phyloP scores from a whole-genome alignment of 805 yeast genomes.

The Pichia thaimueangensis region DNA sequence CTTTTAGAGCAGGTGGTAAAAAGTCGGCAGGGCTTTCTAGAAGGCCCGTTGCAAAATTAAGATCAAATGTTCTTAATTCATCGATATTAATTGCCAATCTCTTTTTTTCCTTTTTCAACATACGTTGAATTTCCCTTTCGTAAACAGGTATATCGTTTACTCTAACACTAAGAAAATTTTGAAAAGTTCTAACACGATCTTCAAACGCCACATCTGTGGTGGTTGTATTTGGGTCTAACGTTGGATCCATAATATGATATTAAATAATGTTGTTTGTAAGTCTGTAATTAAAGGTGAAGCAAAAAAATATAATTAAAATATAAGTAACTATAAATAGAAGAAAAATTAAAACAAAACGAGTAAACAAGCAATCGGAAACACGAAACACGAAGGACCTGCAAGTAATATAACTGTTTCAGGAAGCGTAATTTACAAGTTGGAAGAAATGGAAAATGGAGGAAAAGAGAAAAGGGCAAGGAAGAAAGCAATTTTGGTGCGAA shows the following conservation, averaged over 20 bases:
- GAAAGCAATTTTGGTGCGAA: no score
- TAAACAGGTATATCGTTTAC: conserved; percentile 49
- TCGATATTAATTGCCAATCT: conserved; percentile 76
- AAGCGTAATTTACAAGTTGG: background rate
- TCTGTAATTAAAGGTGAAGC: no score
- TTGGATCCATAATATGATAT: no score
- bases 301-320: no score
- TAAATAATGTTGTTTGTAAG: no score
- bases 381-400: no score
- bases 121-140: conserved; percentile 60
- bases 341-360: no score
- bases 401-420: conserved; percentile 7
- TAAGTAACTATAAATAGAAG: no score
- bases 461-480: no score
- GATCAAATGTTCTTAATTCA: conserved; percentile 79
- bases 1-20: conserved; percentile 84
- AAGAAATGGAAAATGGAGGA: background rate
- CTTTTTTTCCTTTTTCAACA: conserved; percentile 60
- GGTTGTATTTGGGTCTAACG: no score
- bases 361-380: no score
- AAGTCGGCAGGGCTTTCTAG: conserved; percentile 74
- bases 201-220: conserved; percentile 41
- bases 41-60: conserved; percentile 67
- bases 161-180: conserved; percentile 67
- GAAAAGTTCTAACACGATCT: conserved; percentile 83